Conservation (phyloP, 2,329 filamentous ascomycete species). For the Alternaria panax region DNA sequence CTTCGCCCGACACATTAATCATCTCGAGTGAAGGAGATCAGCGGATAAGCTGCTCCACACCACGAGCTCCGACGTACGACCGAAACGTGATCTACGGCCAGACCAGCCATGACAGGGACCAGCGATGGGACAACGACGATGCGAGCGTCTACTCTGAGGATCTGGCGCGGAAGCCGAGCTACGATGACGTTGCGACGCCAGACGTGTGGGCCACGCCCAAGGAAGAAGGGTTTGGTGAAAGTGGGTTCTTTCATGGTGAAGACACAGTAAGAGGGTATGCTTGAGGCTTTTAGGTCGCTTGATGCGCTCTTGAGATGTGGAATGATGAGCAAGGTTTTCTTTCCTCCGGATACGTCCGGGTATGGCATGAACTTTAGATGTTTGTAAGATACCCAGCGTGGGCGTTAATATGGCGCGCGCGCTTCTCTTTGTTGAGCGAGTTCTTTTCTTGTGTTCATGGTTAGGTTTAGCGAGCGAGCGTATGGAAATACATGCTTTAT, state of each 20-base stretch:
- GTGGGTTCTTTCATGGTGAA: conserved; percentile 31
- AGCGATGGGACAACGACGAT: conserved; percentile 9
- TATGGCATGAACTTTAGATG: conserved; percentile 5
- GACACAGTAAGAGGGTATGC: conserved; percentile 6
- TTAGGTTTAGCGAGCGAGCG: conserved; percentile 2
- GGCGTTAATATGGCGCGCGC: conserved; percentile 4
- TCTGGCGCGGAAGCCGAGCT: conserved; percentile 17
- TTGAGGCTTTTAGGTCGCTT: conserved; percentile 4
- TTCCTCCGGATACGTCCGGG: background rate
- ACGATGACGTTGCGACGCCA: conserved; percentile 38
- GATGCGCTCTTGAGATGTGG: background rate
- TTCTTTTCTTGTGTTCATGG: conserved; percentile 9
- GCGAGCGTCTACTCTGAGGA: conserved; percentile 20
- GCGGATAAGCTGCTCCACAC: conserved; percentile 31
- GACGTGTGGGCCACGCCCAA: conserved; percentile 48
- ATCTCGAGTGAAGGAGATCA: conserved; percentile 31
- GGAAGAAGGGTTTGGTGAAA: conserved; percentile 42
- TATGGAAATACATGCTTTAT: background rate
- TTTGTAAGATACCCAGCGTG: conserved; percentile 25
- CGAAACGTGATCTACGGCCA: background rate
- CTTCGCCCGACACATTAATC: conserved; percentile 40
- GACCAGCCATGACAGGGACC: background rate
- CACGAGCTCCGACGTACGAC: conserved; percentile 26
- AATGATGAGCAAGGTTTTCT: conserved; percentile 1
- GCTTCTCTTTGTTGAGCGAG: conserved; percentile 7